A percentile compares a stretch with the other conserved stretches of the same genome.
Conservation (phyloP, 768 basidiomycete genomes). For the Sistotremastrum niveocremeum region DNA sequence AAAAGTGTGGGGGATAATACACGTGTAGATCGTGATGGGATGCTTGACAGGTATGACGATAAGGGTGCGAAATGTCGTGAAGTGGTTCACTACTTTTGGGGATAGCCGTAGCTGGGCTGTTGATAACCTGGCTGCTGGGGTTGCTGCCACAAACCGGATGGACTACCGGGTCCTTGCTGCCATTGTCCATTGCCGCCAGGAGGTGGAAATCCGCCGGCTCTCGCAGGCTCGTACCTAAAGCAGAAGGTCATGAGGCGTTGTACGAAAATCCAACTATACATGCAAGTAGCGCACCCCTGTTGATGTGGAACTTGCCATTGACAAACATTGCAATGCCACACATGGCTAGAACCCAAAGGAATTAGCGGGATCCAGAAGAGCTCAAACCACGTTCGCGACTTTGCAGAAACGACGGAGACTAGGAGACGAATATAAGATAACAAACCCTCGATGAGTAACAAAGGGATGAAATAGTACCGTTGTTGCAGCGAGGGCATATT, state of each 20-base stretch:
- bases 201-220: constrained; percentile 2
- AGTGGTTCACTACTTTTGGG: background rate
- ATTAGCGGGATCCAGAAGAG: constrained; percentile 62
- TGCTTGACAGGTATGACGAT: too few relatives aligned
- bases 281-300: constrained; percentile 27
- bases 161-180: background rate
- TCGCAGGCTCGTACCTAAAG: constrained; percentile 13
- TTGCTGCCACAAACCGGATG: background rate
- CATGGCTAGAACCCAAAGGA: constrained; percentile 43
- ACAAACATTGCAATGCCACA: constrained; percentile 66
- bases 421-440: background rate
- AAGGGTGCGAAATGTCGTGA: background rate
- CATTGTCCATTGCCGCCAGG: background rate
- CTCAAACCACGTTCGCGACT: constrained; percentile 61
- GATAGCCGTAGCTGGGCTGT: background rate
- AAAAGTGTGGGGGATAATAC: too few relatives aligned
- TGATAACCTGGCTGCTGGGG: background rate
- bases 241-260: background rate
- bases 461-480: constrained; percentile 32
- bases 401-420: constrained; percentile 51
- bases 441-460: background rate
- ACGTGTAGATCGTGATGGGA: too few relatives aligned
- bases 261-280: background rate
- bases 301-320: constrained; percentile 44
- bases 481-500: constrained; percentile 60